Base-by-base conservation (phyloP, 805 yeast genomes). In the Ogataea parapolymorpha region DNA sequence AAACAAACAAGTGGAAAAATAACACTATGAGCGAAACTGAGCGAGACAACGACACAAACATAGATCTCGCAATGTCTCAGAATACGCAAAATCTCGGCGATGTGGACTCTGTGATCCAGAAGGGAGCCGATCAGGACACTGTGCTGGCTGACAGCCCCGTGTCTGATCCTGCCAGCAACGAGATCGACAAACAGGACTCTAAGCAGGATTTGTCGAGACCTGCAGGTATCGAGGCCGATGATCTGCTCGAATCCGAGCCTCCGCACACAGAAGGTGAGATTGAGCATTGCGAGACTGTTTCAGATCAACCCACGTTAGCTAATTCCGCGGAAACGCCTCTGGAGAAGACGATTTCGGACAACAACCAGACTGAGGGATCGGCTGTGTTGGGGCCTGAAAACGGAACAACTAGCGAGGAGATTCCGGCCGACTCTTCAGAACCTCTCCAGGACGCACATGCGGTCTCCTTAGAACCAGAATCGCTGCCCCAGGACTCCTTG, bases 21-120 rank as follows among this genome's bases (percentile, higher is more conserved):
- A 39, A 39, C 32, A 20, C 29, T 32, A 39, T 32, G 37, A 32
- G 35, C 37, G 37, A 39, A 32, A 18, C 28, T n/a, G 37, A 36
- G 18, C 30, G 20, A 17, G 28, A 34, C 32, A 16, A 39, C n/a
- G 13, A 18, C 23, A 15, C 23, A 5, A 9, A 8, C n/a, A 20
- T 20, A 26, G 16, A n/a, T 7, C 13, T 20, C 11, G 11, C 12
- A 6, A 26, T 32, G 27, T 13, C 32, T 26, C 20, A 12, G 11
- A 32, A 11, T 11, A 14, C 15, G 4, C 25, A 23, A 25, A 11
- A 29, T 25, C 27, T 20, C 22, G 22, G 10, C 10, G 22, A 20
- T 8, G 22, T 20, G 9, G 22, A 7, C 3, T 7, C 22, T 7
- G 22, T 20, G 22, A 20, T 7, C 9, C 9, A 20, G 10, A 20